Evolutionary conservation across 805 yeast species (phyloP), one percentile per base, ranked within the genome.

Genomic region (Wickerhamiella dianesei): DNA sequence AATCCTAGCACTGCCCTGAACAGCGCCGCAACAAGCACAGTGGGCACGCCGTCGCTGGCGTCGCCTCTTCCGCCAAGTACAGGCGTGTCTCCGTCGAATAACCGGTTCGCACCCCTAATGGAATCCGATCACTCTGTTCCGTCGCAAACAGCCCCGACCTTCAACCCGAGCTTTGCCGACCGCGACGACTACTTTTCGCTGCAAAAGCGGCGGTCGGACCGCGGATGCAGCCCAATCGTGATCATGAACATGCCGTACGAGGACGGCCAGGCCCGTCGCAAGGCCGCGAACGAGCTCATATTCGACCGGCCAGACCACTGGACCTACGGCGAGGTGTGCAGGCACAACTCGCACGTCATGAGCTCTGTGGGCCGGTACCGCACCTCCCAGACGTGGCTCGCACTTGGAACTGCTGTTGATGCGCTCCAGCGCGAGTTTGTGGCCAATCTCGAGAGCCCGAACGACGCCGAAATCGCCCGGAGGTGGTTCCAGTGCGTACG

Each of bases 311-410:
- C 76, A 0, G 72, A 70, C 20, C 76, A 74, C 3, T 68, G 76
- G 56, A 64, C 68, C 21, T 63, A 78, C 14, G 57, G 68, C 13
- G 77, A 78, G 41, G 77, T 72, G 1, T 80, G 84, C 55, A 66
- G 71, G 19, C 63, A 69, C 54, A 82, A 82, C 56, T 73, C 84
- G 0, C 63, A 68, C 16, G 65, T 76, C 6, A 82, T 53, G 44
- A 37, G 20, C 22, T 17, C 21, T 14, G 16, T 36, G n/a, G 22
- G 40, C 8, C 40, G 51, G 21, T 45, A 35, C 39, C 48, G 45
- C 14, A 25, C 50, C 14, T 43, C 50, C 2, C 55, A 53, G 40
- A 21, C 51, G 14, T 57, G 59, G 60, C 20, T 41, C 9, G 42
- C 50, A 39, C 45, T 57, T 1, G 53, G 49, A 1, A 50, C 43